Base-by-base conservation (phyloP, 1,139 yeast species). In the Diutina mesorugosa region DNA sequence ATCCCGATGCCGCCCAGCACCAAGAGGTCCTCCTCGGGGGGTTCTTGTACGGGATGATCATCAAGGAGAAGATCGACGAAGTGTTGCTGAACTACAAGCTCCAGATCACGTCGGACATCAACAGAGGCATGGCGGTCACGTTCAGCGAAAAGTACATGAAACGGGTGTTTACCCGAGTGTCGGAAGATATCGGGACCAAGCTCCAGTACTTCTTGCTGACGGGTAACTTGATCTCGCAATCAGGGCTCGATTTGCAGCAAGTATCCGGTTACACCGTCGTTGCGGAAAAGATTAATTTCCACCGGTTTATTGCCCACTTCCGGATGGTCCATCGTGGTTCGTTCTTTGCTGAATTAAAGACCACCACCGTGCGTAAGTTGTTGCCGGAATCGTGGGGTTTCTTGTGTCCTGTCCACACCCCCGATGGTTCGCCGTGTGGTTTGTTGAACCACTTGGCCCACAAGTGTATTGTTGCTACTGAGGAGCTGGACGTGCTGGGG, bases 341-440 rank as follows among this genome's bases (percentile, higher is more conserved):
- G 62, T 93, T 93, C 85, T 93, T 93, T 70, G 98, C 99, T 52
- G 97, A 93, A 72, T 81, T 93, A 72, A 93, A 95, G 70, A 93
- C 99, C 47, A 95, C 99, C 32, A 87, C 99, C 0, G 99, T 93
- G 56, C 85, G 99, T 77, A 93, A 93, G 70, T 78, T 93, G 66
- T 79, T 93, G 59, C 99, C 99, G 0, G 99, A 93, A 72, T 88
- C 97, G 1, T 93, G 99, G 99, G 98, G 98, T 6, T 95, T 93
- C 79, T 74, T 95, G 64, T 95, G 99, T 75, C 99, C 99, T 26
- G 99, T 95, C 18, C 99, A 93, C 72, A 93, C 99, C 16, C 99
- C 99, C 2, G 99, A 93, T 87, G 99, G 99, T 66, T 88, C 98
- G 56, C 99, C 99, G 28, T 93, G 99, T 85, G 99, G 99, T 74